Evolutionary conservation across 495 filamentous ascomycete species (phyloP).

Genomic region (Xylaria intraflava): DNA sequence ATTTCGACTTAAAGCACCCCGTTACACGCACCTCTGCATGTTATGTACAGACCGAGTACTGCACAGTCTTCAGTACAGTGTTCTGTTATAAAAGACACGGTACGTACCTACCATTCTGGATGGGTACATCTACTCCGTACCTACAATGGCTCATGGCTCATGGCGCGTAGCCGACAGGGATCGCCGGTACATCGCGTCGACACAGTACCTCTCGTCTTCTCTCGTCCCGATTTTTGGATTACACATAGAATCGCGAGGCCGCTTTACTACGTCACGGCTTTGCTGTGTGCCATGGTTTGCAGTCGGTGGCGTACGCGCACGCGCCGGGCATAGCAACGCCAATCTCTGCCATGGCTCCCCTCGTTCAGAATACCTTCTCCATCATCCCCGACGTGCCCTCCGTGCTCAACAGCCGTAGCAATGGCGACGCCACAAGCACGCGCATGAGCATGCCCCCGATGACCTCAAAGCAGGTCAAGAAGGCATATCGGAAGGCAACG

Average conservation of each 20-base stretch:
- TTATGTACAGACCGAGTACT: too few relatives aligned
- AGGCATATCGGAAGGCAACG: conserved; percentile 29
- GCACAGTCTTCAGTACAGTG: too few relatives aligned
- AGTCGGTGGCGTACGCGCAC: background rate
- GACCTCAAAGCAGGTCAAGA: conserved; percentile 41
- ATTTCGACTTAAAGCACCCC: too few relatives aligned
- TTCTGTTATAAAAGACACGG: too few relatives aligned
- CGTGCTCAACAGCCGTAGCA: conserved; percentile 11
- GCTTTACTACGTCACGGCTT: background rate
- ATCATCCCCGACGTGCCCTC: conserved; percentile 24
- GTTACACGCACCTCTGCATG: too few relatives aligned
- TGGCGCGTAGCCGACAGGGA: too few relatives aligned
- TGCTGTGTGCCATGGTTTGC: background rate
- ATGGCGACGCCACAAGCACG: background rate
- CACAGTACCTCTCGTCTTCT: too few relatives aligned
- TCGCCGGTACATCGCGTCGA: too few relatives aligned
- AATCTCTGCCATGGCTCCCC: background rate
- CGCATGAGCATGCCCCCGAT: conserved; percentile 28
- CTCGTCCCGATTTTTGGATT: too few relatives aligned
- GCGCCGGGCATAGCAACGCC: conserved; percentile 13
- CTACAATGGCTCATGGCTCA: too few relatives aligned
- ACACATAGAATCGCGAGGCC: background rate
- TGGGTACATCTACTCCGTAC: too few relatives aligned
- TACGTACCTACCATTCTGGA: too few relatives aligned
- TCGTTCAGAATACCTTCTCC: conserved; percentile 26